A percentile compares a stretch with the other conserved stretches of the same genome.
Evolutionary conservation across 1,139 yeast species (phyloP).

Genomic region (Scheffersomyces stambukii): DNA sequence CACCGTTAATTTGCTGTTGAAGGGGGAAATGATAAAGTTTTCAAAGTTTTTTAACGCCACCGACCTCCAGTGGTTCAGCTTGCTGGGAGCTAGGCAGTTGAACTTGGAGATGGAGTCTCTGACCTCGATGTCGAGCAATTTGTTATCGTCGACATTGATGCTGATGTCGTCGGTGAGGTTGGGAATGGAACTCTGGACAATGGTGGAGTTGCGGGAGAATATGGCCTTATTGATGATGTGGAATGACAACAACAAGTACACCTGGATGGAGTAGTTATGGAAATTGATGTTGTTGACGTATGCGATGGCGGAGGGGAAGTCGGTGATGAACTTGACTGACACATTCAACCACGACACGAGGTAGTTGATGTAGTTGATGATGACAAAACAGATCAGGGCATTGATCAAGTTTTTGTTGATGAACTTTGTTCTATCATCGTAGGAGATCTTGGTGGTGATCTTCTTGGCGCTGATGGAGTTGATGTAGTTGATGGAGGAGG

Average conservation of each 20-base stretch:
- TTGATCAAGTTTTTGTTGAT: conserved; percentile 20
- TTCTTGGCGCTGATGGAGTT: conserved; percentile 13
- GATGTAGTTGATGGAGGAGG: conserved; percentile 16
- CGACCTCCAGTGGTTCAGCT: conserved; percentile 15
- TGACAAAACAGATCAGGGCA: conserved; percentile 25
- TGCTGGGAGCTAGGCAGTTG: no score
- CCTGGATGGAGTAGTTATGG: conserved; percentile 6
- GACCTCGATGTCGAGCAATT: conserved; percentile 11
- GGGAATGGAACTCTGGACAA: conserved; percentile 11
- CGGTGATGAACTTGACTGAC: conserved; percentile 8
- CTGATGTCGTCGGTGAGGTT: conserved; percentile 10
- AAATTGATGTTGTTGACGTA: conserved; percentile 9
- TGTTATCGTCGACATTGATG: conserved; percentile 11
- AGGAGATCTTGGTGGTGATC: conserved; percentile 14
- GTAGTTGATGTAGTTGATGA: conserved; percentile 28
- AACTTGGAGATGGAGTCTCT: conserved; percentile 2
- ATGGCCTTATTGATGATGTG: conserved; percentile 12
- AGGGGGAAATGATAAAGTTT: conserved; percentile 43
- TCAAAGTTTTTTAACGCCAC: conserved; percentile 56
- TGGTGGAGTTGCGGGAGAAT: conserved; percentile 9
- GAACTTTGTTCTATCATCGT: conserved; percentile 15
- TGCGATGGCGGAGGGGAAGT: conserved; percentile 4
- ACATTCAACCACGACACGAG: conserved; percentile 15
- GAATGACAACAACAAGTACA: conserved; percentile 12
- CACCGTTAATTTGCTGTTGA: conserved; percentile 22